Evolutionary conservation across 805 yeast genomes (phyloP).

Genomic region (Cyberlindnera veronae): DNA sequence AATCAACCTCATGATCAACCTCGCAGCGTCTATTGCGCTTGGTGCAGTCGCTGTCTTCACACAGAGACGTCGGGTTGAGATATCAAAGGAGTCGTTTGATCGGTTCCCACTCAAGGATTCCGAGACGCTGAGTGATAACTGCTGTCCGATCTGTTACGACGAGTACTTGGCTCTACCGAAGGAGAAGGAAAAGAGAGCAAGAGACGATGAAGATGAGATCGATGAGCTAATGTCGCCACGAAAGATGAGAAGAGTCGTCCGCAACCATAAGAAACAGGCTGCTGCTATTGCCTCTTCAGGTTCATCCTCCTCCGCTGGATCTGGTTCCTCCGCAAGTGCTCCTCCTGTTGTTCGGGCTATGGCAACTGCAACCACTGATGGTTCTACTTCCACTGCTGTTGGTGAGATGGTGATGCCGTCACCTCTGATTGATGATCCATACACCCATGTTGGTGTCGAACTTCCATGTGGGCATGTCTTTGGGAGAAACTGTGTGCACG

Average conservation of each 20-base stretch:
- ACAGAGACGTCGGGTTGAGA: slow-evolving; percentile 38
- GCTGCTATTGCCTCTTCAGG: too few species aligned
- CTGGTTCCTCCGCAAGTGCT: too few species aligned
- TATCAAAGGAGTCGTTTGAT: slow-evolving; percentile 50
- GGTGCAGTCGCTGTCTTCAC: slow-evolving; percentile 51
- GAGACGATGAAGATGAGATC: neutral
- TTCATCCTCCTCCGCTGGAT: too few species aligned
- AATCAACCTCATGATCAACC: slow-evolving; percentile 54
- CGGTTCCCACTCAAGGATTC: slow-evolving; percentile 39
- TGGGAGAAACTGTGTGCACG: slow-evolving; percentile 79
- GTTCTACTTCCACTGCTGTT: too few species aligned
- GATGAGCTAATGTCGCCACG: too few species aligned
- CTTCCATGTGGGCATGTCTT: slow-evolving; percentile 87
- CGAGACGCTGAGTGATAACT: slow-evolving; percentile 31
- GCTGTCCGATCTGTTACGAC: slow-evolving; percentile 68
- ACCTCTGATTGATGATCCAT: slow-evolving; percentile 16
- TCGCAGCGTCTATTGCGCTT: slow-evolving; percentile 70
- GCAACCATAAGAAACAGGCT: too few species aligned
- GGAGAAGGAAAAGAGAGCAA: slow-evolving; percentile 5
- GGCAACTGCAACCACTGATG: too few species aligned
- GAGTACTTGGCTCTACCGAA: slow-evolving; percentile 26
- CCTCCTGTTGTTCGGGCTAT: too few species aligned
- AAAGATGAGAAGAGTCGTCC: too few species aligned
- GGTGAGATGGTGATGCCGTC: too few species aligned
- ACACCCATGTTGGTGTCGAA: slow-evolving; percentile 60